Evolutionary conservation across 1,139 yeast genomes (phyloP).

Genomic region (Sugiyamaella castrensis): DNA sequence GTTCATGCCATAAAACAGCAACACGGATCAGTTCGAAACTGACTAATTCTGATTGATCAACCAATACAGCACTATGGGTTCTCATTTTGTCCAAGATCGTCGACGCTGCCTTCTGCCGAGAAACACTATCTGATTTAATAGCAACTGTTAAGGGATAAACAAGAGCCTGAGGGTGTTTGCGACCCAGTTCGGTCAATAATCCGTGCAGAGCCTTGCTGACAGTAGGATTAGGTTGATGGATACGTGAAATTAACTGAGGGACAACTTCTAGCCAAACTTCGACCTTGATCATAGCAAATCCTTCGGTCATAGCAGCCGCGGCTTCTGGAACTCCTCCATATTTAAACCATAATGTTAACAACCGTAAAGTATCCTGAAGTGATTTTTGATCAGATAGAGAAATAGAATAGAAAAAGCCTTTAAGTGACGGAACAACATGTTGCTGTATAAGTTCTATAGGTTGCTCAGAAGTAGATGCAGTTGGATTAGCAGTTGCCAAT

Average conservation of each 20-base stretch:
- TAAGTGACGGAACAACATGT: conserved; percentile 91
- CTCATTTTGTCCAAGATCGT: conserved; percentile 91
- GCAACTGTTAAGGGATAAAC: conserved; percentile 96
- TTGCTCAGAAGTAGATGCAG: conserved; percentile 25
- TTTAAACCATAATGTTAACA: conserved; percentile 90
- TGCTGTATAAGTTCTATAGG: conserved; percentile 66
- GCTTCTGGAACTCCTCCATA: conserved; percentile 94
- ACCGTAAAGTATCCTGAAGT: conserved; percentile 84
- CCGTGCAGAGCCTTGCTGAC: conserved; percentile 81
- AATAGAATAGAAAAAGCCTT: conserved; percentile 93
- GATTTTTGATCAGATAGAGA: conserved; percentile 84
- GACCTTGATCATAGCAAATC: conserved; percentile 81
- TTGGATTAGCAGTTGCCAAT: conserved; percentile 14
- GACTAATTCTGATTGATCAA: conserved; percentile 92
- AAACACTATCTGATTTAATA: conserved; percentile 85
- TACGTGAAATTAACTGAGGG: conserved; percentile 93
- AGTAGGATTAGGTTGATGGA: conserved; percentile 88
- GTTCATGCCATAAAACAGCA: conserved; percentile 96
- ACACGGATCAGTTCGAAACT: conserved; percentile 90
- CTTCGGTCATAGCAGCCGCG: conserved; percentile 86
- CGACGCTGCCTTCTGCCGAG: conserved; percentile 86
- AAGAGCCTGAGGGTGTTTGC: conserved; percentile 95
- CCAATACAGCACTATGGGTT: conserved; percentile 76
- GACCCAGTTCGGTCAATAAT: conserved; percentile 80
- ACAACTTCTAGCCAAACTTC: conserved; percentile 95